Evolutionary conservation across 164 flowering plant genomes (phyloP).

Genomic region (Saururus chinensis): DNA sequence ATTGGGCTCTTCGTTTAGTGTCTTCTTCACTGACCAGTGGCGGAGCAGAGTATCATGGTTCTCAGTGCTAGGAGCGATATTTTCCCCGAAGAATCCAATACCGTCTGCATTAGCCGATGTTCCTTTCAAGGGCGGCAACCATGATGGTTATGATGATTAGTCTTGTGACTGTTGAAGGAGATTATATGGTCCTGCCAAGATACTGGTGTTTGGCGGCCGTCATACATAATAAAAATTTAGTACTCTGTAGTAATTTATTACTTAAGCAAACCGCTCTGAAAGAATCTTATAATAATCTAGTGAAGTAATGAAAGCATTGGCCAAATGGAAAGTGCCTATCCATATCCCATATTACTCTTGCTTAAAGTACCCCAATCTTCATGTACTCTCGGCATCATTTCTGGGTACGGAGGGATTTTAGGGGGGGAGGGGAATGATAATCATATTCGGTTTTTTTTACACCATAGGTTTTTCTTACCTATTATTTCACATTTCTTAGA

Average conservation of each 20-base stretch:
- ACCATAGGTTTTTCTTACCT: too few species aligned
- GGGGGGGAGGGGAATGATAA: too few species aligned
- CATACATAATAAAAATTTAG: neutral
- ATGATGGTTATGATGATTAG: neutral
- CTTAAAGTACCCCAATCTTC: too few species aligned
- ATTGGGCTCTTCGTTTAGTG: neutral
- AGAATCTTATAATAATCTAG: neutral
- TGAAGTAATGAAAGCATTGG: too few species aligned
- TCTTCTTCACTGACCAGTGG: neutral
- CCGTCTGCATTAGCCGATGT: neutral
- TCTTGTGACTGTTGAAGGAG: neutral
- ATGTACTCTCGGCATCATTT: too few species aligned
- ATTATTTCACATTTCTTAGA: too few species aligned
- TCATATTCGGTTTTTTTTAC: too few species aligned
- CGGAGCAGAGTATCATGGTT: neutral
- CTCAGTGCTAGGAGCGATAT: neutral
- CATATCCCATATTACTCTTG: too few species aligned
- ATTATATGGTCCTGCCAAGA: neutral
- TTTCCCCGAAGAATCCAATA: neutral
- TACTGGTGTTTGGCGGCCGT: neutral
- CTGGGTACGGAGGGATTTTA: too few species aligned
- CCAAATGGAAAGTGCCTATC: too few species aligned
- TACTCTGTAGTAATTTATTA: too few species aligned
- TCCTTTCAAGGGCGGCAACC: neutral
- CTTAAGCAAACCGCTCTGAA: too few species aligned